phyloP scores from a whole-genome alignment of 2,329 filamentous ascomycete species.

The Xylariaceae sp. region DNA sequence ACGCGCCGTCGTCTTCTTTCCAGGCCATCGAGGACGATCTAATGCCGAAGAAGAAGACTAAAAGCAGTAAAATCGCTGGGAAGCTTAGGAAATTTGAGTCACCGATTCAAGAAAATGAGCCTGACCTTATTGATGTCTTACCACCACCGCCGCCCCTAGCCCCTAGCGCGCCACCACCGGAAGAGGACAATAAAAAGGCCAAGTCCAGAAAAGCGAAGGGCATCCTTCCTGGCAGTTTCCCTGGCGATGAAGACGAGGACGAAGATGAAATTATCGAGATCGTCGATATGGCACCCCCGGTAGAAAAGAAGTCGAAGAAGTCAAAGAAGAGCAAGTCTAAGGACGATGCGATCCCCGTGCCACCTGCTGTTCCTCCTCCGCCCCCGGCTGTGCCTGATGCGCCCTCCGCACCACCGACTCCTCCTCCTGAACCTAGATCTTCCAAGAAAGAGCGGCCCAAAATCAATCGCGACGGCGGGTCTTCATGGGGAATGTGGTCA shows the following conservation, averaged over 20 bases:
- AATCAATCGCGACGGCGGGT: conserved; percentile 64
- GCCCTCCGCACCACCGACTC: conserved; percentile 42
- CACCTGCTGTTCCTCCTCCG: conserved; percentile 35
- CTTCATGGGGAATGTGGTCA: conserved; percentile 74
- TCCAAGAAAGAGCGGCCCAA: conserved; percentile 73
- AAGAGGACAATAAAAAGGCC: conserved; percentile 39
- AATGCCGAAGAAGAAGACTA: conserved; percentile 44
- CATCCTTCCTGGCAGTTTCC: conserved; percentile 28
- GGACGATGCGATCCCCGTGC: conserved; percentile 21
- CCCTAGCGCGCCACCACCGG: conserved; percentile 23
- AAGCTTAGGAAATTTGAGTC: conserved; percentile 53
- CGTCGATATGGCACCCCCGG: conserved; percentile 42
- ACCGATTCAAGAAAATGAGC: conserved; percentile 30
- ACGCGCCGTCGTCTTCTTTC: conserved; percentile 33
- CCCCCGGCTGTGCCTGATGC: conserved; percentile 45
- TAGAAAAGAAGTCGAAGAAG: conserved; percentile 28
- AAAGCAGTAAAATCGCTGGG: conserved; percentile 50
- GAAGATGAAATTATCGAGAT: conserved; percentile 45
- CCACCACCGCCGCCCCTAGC: conserved; percentile 35
- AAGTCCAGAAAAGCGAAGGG: conserved; percentile 36
- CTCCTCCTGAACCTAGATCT: conserved; percentile 53
- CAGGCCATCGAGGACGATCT: conserved; percentile 32
- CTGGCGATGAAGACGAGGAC: conserved; percentile 26
- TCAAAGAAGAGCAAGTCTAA: conserved; percentile 33
- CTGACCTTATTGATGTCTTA: conserved; percentile 31